Conservation (phyloP, 2,329 filamentous ascomycete species). For the Helotiales sp. region DNA sequence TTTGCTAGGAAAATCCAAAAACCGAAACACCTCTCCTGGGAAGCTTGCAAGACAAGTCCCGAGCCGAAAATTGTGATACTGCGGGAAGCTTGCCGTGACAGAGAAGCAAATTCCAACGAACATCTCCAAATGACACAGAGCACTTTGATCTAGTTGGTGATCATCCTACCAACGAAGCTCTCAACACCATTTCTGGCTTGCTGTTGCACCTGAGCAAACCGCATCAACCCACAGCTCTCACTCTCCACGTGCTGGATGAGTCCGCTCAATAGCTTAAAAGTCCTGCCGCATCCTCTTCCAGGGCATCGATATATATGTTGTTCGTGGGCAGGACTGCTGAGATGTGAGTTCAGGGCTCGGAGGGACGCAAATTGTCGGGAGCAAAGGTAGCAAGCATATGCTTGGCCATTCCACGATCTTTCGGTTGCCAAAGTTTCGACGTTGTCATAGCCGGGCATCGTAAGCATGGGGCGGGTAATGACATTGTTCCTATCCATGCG, state of each 20-base stretch:
- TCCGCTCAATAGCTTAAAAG: conserved; percentile 35
- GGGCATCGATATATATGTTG: conserved; percentile 45
- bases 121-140: not conserved
- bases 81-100: not conserved
- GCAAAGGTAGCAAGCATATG: conserved; percentile 61
- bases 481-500: conserved; percentile 52
- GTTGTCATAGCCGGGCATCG: conserved; percentile 46
- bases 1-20: no score
- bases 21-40: no score
- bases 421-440: conserved; percentile 47
- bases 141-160: conserved; percentile 6
- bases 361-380: conserved; percentile 48
- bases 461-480: conserved; percentile 58
- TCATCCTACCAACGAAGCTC: conserved; percentile 45
- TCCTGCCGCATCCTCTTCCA: conserved; percentile 20
- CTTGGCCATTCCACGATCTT: conserved; percentile 51
- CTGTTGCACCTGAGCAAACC: conserved; percentile 31
- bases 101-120: not conserved
- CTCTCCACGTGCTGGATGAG: conserved; percentile 38
- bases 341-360: conserved; percentile 54
- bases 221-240: conserved; percentile 38
- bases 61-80: no score
- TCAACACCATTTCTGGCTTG: conserved; percentile 29
- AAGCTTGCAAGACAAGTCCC: no score
- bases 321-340: conserved; percentile 58